Base-by-base conservation (phyloP, 148 eudicot species). In the Chenopodium formosanum region DNA sequence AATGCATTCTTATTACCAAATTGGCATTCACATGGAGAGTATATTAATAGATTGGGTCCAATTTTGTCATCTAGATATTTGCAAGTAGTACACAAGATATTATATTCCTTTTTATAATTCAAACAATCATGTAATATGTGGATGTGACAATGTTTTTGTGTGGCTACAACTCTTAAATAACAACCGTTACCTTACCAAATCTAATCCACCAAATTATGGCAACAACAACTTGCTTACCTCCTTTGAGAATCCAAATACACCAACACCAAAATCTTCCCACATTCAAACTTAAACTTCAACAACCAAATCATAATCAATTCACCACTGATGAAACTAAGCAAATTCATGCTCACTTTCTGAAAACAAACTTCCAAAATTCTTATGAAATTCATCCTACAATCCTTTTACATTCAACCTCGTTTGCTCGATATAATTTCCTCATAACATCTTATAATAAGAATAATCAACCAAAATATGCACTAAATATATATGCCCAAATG, bases 371-470 rank as follows among this genome's bases (percentile, higher is more conserved):
- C 71, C 76, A 85, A 82, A 29, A 47, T 65, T 34, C 66, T 73
- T 65, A 64, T n/a, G 76, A 68, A 73, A 68, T 58, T 37, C 65
- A 2, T 16, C 66, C 25, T 27, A 70, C 13, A 27, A 58, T 80
- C 37, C 72, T 75, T 34, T 65, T 58, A 34, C 73, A 70, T 48
- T 68, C 67, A 64, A 73, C 83, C 67, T 62, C 79, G 14, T 56
- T n/a, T 56, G 88, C 88, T 40, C 84, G 88, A 23, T 86, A 78
- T 34, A 86, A 80, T 52, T 80, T 80, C 68, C 82, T 86, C 52
- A 83, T 86, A 31, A 83, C 88, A 73, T 80, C 84, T 48, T 86
- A 86, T 68, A 83, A 80, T 32, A 86, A 80, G 77, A 80, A 83
- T 13, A 53, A 70, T 58, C 74, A 50, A 29, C 83, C 85, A 19